Base-by-base conservation (phyloP, 2,329 filamentous ascomycete genomes). In the Ascochyta lentis region DNA sequence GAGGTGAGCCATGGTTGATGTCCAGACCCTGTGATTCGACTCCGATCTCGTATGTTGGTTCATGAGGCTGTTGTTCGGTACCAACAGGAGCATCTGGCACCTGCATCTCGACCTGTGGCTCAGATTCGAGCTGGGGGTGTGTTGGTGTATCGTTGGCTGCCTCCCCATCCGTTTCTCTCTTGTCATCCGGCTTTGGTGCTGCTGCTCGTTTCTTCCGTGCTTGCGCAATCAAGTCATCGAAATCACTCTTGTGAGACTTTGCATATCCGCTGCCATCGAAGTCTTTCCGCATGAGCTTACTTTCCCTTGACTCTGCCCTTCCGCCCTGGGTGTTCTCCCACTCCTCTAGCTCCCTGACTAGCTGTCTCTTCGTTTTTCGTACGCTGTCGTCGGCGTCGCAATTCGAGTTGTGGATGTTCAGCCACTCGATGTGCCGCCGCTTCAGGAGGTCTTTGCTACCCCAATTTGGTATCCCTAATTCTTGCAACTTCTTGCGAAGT, bases 381-480 rank as follows among this genome's bases (percentile, higher is more conserved):
- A 65, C 59, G 0, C 92, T 92, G 1, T 80, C 80, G 33, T 84
- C 84, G 2, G 93, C 89, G 75, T 99, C 95, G 76, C 92, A 96
- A 72, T 99, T 99, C 10, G 96, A 91, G 74, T 99, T 99, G 89
- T 92, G 97, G 16, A 99, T 78, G 34, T 95, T 97, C 47, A 95
- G 83, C 93, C 93, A 99, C 75, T 99, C 95, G 23, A 86, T 91
- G 69, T 98, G 93, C 16, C 96, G 85, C 62, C 83, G 85, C 71
- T 94, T 89, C 49, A 98, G 80, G 1, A 93, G 80, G 41, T 83
- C 79, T 41, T 89, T 89, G 0, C 83, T 76, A 0, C 95, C 95
- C 56, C 79, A 81, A 9, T 82, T 84, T 0, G 91, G 88, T 53
- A 98, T 87, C 1, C 93, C 92, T 1, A 95, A 80, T 3, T 96